Evolutionary conservation across 805 yeast species (phyloP), one percentile per base, ranked within the genome.

Genomic region (Yarrowia sp.): DNA sequence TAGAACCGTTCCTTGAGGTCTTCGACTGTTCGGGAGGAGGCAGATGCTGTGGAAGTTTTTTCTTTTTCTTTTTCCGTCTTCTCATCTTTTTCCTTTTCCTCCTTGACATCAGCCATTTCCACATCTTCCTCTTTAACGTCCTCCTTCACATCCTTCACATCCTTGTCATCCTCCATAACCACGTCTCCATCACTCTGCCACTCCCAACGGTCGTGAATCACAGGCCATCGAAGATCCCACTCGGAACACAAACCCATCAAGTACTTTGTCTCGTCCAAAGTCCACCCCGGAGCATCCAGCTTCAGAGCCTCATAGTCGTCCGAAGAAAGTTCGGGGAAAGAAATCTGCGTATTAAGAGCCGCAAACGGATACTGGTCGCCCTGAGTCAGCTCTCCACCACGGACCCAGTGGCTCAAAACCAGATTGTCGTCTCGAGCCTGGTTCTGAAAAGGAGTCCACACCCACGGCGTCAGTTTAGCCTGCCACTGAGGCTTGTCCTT

Each of bases 1-100:
- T 92, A 95, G 73, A 90, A 91, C 40, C 92, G 86, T 65, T 85
- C 91, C 70, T 92, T 91, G 65, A 95, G 75, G 67, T 92, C 98
- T 70, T 93, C 98, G 26, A 89, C 67, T 0, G 85, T 72, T 32
- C 95, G 77, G 6, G 69, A 66, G 33, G 67, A 61, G 38, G 28
- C 52, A 1, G 51, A 35, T 1, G 52, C 11, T 56, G 22, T 26
- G 26, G 26, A n/a, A 21, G 21, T 21, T 16, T 62, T 62, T 12
- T 32, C 40, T 4, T 38, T 65, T 8, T 52, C 12, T 12, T 32
- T 44, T 7, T 38, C 66, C 11, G 59, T 12, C n/a, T 17, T 22
- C 22, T 28, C 62, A 6, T 22, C n/a, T 32, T 62, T 35, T 10
- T 63, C 61, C 17, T 62, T 62, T 12, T 65, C 63, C 3, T 54